phyloP scores from a whole-genome alignment of 306 rosid genomes.

The Gillenia trifoliata region DNA sequence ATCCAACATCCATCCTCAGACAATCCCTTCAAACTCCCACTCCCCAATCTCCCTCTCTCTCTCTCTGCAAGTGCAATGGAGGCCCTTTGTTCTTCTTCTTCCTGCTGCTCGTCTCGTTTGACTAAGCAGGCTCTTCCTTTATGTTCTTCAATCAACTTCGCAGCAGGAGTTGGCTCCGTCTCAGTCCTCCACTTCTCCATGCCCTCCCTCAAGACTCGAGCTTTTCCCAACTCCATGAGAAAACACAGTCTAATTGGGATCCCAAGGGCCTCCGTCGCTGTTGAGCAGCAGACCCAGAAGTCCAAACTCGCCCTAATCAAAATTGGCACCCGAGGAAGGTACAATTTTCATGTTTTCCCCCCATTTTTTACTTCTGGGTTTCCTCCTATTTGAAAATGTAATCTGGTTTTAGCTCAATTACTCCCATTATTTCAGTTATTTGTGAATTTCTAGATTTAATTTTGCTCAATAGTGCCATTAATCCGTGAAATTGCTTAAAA shows the following conservation, averaged over 20 bases:
- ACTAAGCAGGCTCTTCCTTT: slow-evolving; percentile 22
- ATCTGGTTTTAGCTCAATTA: neutral
- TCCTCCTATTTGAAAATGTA: neutral
- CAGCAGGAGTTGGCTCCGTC: slow-evolving; percentile 24
- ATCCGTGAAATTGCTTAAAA: neutral
- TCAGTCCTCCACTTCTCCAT: slow-evolving; percentile 34
- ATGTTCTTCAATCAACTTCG: slow-evolving; percentile 11
- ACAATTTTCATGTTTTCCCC: neutral
- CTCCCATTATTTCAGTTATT: neutral
- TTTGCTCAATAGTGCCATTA: neutral
- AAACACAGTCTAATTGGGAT: slow-evolving; percentile 13
- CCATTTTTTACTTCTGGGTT: neutral
- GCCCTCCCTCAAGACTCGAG: slow-evolving; percentile 40
- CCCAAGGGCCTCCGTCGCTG: slow-evolving; percentile 62
- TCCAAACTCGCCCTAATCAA: slow-evolving; percentile 54
- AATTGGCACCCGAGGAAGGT: slow-evolving; percentile 96
- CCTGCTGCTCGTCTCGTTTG: neutral
- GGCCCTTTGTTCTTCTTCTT: slow-evolving; percentile 24
- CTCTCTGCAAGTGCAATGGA: slow-evolving; percentile 27
- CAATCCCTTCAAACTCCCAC: slow-evolving; percentile 17
- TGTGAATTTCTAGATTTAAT: neutral
- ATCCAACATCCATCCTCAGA: slow-evolving; percentile 8
- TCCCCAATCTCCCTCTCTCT: slow-evolving; percentile 3
- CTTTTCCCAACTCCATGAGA: slow-evolving; percentile 24
- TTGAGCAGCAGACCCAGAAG: slow-evolving; percentile 55